Evolutionary conservation across 805 yeast genomes (phyloP), one percentile per base, ranked within the genome.

Genomic region (Wickerhamiella allomyrinae): DNA sequence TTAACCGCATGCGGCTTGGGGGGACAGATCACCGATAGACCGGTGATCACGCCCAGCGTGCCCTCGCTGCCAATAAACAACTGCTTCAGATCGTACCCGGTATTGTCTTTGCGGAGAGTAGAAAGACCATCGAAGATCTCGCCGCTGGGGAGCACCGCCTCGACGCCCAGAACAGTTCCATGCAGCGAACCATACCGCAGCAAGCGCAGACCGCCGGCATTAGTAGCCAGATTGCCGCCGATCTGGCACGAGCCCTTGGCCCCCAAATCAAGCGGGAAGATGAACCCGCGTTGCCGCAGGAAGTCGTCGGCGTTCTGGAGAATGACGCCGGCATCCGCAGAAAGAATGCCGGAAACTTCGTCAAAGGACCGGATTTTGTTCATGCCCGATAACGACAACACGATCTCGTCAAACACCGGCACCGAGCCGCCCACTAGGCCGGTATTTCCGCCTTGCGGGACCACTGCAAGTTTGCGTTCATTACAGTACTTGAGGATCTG

Each of bases 401-500:
- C 71, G 37, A 87, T 74, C 63, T 87, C 96, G 59, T 87, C 96
- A 58, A 86, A 87, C 1, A 87, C 79, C 0, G 96, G 95, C 15
- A 78, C 76, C 3, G 94, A 80, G 7, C 95, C 96, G 51, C 96
- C 96, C 34, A 87, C 96, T 35, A 87, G 70, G 21, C 95, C 95
- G 1, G 96, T 87, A 64, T 87, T 87, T 51, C 96, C 96, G 58
- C 96, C 94, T 63, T 87, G 96, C 11, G 96, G 96, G 11, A 85
- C 94, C 39, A 87, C 76, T 0, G 96, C 94, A 24, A 87, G 62
- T 46, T 69, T 73, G 31, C 78, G 65, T 27, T 77, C 81, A 55
- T 81, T 79, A 66, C 95, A 84, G 61, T 84, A 79, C 59, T 76
- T 77, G 57, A 87, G 56, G 47, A 87, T 83, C 54, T 74, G 56